phyloP scores from a whole-genome alignment of 768 basidiomycete species.

The Trametes cingulata region DNA sequence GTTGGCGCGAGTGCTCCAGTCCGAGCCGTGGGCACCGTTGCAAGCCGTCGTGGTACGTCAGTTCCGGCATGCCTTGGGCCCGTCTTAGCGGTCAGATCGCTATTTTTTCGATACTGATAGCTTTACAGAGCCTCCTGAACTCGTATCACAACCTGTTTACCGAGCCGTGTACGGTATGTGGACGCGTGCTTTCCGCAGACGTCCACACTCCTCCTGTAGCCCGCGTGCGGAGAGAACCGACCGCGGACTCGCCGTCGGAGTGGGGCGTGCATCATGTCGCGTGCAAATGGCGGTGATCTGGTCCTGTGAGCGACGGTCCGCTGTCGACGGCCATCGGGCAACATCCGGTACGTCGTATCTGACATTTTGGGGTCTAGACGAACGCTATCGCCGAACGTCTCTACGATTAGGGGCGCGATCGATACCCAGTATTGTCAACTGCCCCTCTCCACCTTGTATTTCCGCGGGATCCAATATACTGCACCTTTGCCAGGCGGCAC shows the following conservation, averaged over 20 bases:
- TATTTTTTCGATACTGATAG: not conserved
- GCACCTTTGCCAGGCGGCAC: not conserved
- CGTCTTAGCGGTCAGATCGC: not conserved
- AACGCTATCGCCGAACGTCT: constrained; percentile 5
- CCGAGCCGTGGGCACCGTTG: constrained; percentile 52
- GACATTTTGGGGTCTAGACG: constrained; percentile 11
- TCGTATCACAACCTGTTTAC: constrained; percentile 65
- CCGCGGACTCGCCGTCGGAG: constrained; percentile 30
- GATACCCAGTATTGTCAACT: constrained; percentile 4
- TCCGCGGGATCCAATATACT: constrained; percentile 2
- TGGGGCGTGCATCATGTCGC: constrained; percentile 20
- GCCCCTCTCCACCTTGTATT: not conserved
- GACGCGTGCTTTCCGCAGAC: constrained; percentile 66
- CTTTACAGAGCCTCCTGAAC: constrained; percentile 47
- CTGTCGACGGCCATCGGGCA: constrained; percentile 1
- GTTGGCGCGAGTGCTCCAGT: constrained; percentile 58
- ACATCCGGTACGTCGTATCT: constrained; percentile 5
- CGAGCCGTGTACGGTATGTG: constrained; percentile 57
- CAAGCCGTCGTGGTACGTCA: constrained; percentile 51
- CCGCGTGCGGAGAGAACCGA: constrained; percentile 47
- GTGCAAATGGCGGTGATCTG: constrained; percentile 10
- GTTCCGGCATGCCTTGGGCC: not conserved
- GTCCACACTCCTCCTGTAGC: constrained; percentile 74
- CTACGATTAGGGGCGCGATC: constrained; percentile 6
- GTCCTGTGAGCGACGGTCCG: not conserved